Percentiles rank a stretch among this genome's conserved stretches.
These are phyloP conservation scores for Solanum acaule DNA, from an alignment of 257 asterid genomes.

Conservation along the genomic window DNA sequence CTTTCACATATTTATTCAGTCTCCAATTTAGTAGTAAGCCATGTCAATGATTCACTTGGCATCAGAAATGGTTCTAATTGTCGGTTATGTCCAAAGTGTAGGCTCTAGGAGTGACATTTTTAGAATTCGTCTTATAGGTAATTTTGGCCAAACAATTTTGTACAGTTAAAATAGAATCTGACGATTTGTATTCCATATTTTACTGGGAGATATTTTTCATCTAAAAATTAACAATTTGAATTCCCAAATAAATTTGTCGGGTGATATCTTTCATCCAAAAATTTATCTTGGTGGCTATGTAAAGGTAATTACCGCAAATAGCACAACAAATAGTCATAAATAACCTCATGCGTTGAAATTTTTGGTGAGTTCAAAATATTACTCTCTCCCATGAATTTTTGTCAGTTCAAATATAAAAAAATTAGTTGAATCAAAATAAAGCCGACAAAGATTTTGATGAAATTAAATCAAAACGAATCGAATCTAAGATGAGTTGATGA, in stretches of 20 bases:
- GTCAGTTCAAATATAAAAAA: background rate
- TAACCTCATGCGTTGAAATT: no score
- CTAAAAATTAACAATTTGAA: background rate
- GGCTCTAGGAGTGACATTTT: no score
- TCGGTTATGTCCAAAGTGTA: no score
- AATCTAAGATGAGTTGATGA: background rate
- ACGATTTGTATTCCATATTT: no score
- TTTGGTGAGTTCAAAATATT: background rate
- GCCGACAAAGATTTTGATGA: background rate
- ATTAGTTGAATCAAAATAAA: background rate
- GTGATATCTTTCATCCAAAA: background rate
- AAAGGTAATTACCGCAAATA: background rate
- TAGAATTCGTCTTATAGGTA: background rate
- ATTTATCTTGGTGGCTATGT: background rate
- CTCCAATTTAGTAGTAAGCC: no score
- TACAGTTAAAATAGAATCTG: background rate
- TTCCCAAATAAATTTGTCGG: background rate
- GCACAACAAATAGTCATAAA: background rate
- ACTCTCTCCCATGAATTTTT: background rate
- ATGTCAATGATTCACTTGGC: no score
- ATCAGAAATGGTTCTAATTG: no score
- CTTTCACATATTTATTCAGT: no score
- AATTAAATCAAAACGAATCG: background rate
- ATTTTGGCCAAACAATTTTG: background rate
- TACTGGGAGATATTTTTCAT: no score